Percentiles rank a stretch among this genome's conserved stretches.
Evolutionary conservation across 768 basidiomycete species (phyloP).

Genomic region (Trametes coccinea): DNA sequence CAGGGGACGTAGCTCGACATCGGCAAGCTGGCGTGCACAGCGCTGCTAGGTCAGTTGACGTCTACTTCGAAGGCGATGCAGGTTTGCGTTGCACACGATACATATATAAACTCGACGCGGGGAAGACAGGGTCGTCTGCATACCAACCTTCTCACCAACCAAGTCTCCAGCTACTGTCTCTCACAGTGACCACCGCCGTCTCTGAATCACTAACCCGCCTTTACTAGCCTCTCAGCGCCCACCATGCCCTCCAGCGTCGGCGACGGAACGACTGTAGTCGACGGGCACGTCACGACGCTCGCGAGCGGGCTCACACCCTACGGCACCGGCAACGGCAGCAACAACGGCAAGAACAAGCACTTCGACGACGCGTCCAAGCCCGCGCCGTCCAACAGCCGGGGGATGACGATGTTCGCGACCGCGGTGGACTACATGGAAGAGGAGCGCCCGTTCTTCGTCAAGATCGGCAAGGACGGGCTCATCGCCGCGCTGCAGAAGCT

Average conservation of each 20-base stretch:
- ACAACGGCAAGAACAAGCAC: constrained; percentile 2
- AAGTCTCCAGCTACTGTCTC: neutral
- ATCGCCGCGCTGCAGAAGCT: constrained; percentile 70
- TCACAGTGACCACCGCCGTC: neutral
- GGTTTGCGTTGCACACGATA: neutral
- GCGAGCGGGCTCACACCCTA: neutral
- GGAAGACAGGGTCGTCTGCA: neutral
- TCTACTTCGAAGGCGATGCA: neutral
- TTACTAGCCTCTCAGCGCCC: neutral
- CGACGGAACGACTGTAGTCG: constrained; percentile 49
- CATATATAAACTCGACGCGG: neutral
- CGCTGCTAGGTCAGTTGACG: constrained; percentile 2
- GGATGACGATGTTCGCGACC: constrained; percentile 40
- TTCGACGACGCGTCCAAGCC: constrained; percentile 20
- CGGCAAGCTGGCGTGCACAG: neutral
- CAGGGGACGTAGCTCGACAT: no score
- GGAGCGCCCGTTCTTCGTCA: constrained; percentile 70
- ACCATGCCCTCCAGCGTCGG: constrained; percentile 33
- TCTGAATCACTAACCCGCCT: neutral
- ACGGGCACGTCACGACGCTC: constrained; percentile 33
- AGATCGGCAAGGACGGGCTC: constrained; percentile 65
- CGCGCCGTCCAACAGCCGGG: neutral
- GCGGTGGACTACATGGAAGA: constrained; percentile 51
- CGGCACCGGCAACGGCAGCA: no score
- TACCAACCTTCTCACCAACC: neutral